These are phyloP conservation scores for Limonomyces culmigenus DNA, from an alignment of 1,284 basidiomycete species.

Conservation along the genomic window DNA sequence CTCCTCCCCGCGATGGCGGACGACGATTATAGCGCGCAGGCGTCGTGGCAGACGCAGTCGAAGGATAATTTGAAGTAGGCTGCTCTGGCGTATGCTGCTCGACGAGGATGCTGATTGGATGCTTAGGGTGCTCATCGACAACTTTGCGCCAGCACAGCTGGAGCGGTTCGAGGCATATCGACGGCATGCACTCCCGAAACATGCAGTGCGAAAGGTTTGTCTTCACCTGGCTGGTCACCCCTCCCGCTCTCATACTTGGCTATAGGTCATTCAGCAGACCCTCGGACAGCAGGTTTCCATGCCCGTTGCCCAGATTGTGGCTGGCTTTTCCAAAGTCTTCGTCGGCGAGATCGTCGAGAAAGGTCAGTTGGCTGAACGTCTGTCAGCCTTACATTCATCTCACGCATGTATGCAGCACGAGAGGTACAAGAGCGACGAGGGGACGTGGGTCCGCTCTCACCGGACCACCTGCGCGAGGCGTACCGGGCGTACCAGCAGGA, in stretches of 20 bases:
- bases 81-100: conserved; percentile 1
- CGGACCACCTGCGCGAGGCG: conserved; percentile 78
- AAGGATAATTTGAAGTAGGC: conserved; percentile 68
- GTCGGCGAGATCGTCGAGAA: conserved; percentile 86
- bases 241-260: too few relatives aligned
- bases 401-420: conserved; percentile 33
- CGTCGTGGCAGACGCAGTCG: conserved; percentile 66
- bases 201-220: conserved; percentile 58
- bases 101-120: conserved; percentile 1
- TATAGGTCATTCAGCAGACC: conserved; percentile 70
- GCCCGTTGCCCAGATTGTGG: conserved; percentile 75
- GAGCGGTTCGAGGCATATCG: conserved; percentile 82
- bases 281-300: conserved; percentile 72
- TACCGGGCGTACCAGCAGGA: conserved; percentile 72
- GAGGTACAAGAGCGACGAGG: conserved; percentile 56
- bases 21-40: conserved; percentile 66
- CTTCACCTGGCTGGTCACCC: conserved; percentile 1
- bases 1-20: conserved; percentile 68
- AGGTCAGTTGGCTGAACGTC: conserved; percentile 25
- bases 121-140: conserved; percentile 68
- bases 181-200: conserved; percentile 69
- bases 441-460: conserved; percentile 65
- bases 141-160: conserved; percentile 70
- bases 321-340: conserved; percentile 83
- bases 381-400: not conserved